Evolutionary conservation across 805 yeast genomes (phyloP).

Genomic region (Candida vaughaniae): DNA sequence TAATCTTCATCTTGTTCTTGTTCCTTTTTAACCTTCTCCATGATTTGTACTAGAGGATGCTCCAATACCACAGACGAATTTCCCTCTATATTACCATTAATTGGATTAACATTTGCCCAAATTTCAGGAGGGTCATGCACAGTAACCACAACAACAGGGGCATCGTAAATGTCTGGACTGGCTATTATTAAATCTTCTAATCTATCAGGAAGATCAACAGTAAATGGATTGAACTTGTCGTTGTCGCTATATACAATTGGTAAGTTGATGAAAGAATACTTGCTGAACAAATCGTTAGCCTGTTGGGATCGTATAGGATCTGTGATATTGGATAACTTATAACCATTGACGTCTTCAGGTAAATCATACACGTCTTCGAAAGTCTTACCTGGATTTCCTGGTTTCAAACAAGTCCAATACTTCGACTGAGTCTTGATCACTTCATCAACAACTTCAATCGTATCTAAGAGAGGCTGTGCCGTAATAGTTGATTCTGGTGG

Average conservation of each 20-base stretch:
- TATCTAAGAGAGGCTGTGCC: conserved; percentile 67
- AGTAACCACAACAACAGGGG: conserved; percentile 63
- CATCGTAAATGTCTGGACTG: conserved; percentile 64
- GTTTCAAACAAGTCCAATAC: conserved; percentile 83
- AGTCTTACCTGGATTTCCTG: conserved; percentile 51
- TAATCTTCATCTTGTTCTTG: conserved; percentile 15
- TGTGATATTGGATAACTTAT: conserved; percentile 51
- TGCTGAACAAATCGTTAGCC: conserved; percentile 51
- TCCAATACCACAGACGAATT: conserved; percentile 73
- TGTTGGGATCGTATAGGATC: conserved; percentile 79
- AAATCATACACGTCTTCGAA: conserved; percentile 42
- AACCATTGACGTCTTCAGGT: conserved; percentile 21
- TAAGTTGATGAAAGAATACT: conserved; percentile 59
- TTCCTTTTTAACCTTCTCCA: conserved; percentile 53
- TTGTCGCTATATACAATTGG: conserved; percentile 49
- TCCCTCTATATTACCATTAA: conserved; percentile 74
- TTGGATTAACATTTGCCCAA: conserved; percentile 83
- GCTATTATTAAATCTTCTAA: conserved; percentile 66
- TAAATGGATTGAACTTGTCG: conserved; percentile 24
- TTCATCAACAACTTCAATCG: conserved; percentile 76
- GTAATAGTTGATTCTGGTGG: conserved; percentile 81
- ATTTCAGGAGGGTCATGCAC: conserved; percentile 92
- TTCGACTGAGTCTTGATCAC: conserved; percentile 78
- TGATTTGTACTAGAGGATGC: conserved; percentile 59
- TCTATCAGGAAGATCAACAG: conserved; percentile 46